Evolutionary conservation across 2,329 filamentous ascomycete genomes (phyloP).

Genomic region (Huntiella decipiens): DNA sequence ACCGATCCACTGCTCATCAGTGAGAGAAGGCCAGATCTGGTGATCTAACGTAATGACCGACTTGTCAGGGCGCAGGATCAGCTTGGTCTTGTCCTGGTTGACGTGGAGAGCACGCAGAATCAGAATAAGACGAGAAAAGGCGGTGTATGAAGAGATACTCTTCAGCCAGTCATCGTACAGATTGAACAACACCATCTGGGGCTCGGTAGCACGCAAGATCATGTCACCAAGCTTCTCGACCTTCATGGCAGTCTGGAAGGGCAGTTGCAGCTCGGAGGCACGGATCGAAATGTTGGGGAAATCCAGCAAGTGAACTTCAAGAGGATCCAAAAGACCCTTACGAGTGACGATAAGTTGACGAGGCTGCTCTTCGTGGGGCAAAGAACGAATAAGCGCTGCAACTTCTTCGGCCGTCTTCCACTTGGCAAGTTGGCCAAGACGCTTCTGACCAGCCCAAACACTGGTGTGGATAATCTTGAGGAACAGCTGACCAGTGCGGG

Average conservation of each 20-base stretch:
- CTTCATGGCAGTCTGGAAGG: conserved; percentile 99
- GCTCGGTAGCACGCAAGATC: conserved; percentile 92
- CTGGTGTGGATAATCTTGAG: conserved; percentile 98
- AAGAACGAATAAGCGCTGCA: conserved; percentile 80
- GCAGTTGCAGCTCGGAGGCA: conserved; percentile 86
- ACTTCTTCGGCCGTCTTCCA: conserved; percentile 99
- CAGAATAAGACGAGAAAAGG: conserved; percentile 84
- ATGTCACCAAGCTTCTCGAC: conserved; percentile 98
- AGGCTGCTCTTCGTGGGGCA: conserved; percentile 94
- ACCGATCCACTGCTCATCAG: conserved; percentile 98
- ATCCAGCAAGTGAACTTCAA: conserved; percentile 91
- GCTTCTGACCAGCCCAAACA: conserved; percentile 97
- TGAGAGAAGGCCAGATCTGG: conserved; percentile 91
- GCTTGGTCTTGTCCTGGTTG: conserved; percentile 95
- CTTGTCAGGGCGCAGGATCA: conserved; percentile 88
- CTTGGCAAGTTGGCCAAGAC: conserved; percentile 92
- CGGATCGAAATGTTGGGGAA: conserved; percentile 99
- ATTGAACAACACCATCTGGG: conserved; percentile 99
- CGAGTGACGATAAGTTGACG: conserved; percentile 97
- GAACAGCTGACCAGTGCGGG: conserved; percentile 93
- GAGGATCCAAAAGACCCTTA: conserved; percentile 88
- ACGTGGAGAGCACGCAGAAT: conserved; percentile 91
- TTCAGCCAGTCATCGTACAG: conserved; percentile 98
- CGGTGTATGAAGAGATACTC: conserved; percentile 94
- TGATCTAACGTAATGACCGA: conserved; percentile 96